These are phyloP conservation scores for Ascochyta rabiei DNA, from an alignment of 2,329 filamentous ascomycete genomes.

Conservation along the genomic window DNA sequence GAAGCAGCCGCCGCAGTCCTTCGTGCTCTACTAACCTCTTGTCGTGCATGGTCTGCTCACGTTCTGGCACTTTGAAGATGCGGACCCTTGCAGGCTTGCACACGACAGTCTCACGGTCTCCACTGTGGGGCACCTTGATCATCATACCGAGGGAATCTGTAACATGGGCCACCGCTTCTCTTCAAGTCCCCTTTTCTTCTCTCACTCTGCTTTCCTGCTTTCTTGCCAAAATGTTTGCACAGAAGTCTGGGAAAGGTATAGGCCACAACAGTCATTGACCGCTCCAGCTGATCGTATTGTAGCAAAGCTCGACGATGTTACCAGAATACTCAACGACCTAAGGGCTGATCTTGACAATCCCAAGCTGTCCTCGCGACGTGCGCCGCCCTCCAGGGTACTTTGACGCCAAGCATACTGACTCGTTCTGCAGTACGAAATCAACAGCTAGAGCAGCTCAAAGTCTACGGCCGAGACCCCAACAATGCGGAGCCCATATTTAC, in stretches of 20 bases:
- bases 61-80: not conserved
- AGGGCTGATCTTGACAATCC: constrained; percentile 66
- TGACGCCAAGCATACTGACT: not conserved
- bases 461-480: constrained; percentile 73
- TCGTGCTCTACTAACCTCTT: too few species aligned
- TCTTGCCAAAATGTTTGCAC: not conserved
- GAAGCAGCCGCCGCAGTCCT: too few species aligned
- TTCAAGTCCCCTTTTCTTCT: not conserved
- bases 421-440: constrained; percentile 64
- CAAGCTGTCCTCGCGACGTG: constrained; percentile 66
- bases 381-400: constrained; percentile 25
- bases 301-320: constrained; percentile 74
- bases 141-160: constrained; percentile 11
- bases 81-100: constrained; percentile 11
- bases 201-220: not conserved
- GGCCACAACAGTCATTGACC: not conserved
- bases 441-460: constrained; percentile 70
- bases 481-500: constrained; percentile 85
- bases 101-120: too few species aligned
- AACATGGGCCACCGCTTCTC: constrained; percentile 5
- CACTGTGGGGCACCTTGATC: constrained; percentile 16
- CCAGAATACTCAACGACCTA: constrained; percentile 66
- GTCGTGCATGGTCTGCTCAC: not conserved
- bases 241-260: constrained; percentile 29
- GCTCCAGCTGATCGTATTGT: constrained; percentile 15